Evolutionary conservation across 257 asterid genomes (phyloP).

Genomic region (Solanum rostratum): DNA sequence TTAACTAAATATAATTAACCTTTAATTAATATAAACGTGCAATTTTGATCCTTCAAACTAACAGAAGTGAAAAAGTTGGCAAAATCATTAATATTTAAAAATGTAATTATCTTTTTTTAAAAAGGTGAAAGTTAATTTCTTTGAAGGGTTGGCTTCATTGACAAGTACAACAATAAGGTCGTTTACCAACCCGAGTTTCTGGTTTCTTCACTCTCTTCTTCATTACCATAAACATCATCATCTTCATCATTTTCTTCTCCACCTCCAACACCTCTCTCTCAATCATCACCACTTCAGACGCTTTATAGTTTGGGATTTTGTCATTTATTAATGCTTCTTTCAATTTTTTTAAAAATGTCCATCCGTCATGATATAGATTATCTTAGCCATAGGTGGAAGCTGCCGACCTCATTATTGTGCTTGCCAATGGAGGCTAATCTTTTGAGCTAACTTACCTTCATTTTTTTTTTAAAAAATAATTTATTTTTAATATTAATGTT

Average conservation of each 20-base stretch:
- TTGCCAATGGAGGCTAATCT: neutral
- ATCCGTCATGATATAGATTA: slow-evolving; percentile 28
- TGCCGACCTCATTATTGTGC: neutral
- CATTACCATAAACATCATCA: slow-evolving; percentile 13
- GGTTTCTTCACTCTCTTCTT: slow-evolving; percentile 17
- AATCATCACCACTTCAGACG: neutral
- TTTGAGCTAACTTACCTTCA: too few species aligned
- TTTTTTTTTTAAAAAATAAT: too few species aligned
- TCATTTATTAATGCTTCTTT: slow-evolving; percentile 34
- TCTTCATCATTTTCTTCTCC: slow-evolving; percentile 15
- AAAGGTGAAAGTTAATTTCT: too few species aligned
- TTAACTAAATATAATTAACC: too few species aligned
- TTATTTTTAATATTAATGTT: too few species aligned
- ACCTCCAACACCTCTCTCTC: neutral
- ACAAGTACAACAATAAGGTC: too few species aligned
- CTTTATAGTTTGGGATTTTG: slow-evolving; percentile 37
- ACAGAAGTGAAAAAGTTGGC: too few species aligned
- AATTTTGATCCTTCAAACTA: too few species aligned
- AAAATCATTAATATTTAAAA: too few species aligned
- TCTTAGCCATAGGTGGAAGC: slow-evolving; percentile 39
- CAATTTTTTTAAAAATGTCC: slow-evolving; percentile 47
- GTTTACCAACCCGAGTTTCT: neutral
- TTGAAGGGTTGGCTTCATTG: too few species aligned
- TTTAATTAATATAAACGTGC: too few species aligned
- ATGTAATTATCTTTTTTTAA: too few species aligned